These are phyloP conservation scores for Ustilago sp. DNA, from an alignment of 1,284 basidiomycete genomes.

Conservation along the genomic window DNA sequence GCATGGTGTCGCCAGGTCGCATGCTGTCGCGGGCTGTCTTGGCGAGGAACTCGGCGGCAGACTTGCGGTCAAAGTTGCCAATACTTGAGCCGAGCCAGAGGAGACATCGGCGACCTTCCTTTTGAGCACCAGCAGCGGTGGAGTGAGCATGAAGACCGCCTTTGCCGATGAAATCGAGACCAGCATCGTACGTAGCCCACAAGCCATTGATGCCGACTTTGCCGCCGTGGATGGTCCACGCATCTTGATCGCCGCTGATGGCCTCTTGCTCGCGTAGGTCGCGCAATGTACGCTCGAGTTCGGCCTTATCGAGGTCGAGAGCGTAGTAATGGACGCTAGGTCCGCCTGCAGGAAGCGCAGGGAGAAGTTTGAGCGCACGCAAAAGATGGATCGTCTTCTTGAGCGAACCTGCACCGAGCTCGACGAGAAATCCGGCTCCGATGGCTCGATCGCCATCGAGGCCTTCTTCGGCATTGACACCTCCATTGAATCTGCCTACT, in stretches of 20 bases:
- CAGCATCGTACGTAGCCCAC: slow-evolving; percentile 89
- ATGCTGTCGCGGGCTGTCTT: slow-evolving; percentile 76
- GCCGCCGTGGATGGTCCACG: slow-evolving; percentile 57
- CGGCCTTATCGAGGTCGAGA: slow-evolving; percentile 87
- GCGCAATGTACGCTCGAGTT: slow-evolving; percentile 83
- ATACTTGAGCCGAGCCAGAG: slow-evolving; percentile 94
- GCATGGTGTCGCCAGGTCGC: slow-evolving; percentile 75
- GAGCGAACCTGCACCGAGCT: slow-evolving; percentile 60
- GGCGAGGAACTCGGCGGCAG: slow-evolving; percentile 80
- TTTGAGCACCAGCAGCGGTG: slow-evolving; percentile 26
- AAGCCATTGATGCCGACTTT: slow-evolving; percentile 74
- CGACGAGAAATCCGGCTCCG: slow-evolving; percentile 50
- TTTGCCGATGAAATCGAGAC: slow-evolving; percentile 73
- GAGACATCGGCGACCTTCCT: slow-evolving; percentile 70
- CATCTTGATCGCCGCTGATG: slow-evolving; percentile 74
- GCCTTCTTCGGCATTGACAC: slow-evolving; percentile 73
- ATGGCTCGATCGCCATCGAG: slow-evolving; percentile 71
- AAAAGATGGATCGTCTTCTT: slow-evolving; percentile 83
- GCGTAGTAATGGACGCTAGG: slow-evolving; percentile 87
- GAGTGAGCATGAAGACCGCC: slow-evolving; percentile 69
- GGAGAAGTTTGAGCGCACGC: slow-evolving; percentile 75
- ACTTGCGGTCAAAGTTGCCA: slow-evolving; percentile 85
- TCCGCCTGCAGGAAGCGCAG: slow-evolving; percentile 53
- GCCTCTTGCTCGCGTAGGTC: slow-evolving; percentile 73
- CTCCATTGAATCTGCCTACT: slow-evolving; percentile 79